These are phyloP conservation scores for Lanmaoa pseudosensibilis DNA, from an alignment of 768 basidiomycete genomes.

Conservation along the genomic window DNA sequence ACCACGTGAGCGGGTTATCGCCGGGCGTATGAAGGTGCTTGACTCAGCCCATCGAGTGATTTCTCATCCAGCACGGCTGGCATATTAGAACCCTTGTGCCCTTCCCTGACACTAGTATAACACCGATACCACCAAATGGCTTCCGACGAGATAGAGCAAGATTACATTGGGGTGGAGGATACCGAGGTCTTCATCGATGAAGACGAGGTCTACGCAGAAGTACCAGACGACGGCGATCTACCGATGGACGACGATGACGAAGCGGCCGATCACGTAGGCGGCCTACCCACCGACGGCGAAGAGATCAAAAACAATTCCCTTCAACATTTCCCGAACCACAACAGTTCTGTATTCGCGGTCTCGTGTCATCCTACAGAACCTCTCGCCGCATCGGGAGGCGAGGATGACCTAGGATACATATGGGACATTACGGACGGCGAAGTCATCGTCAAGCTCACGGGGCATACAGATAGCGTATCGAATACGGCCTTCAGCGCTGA, in stretches of 20 bases:
- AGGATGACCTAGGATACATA: slow-evolving; percentile 93
- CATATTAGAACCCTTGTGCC: slow-evolving; percentile 1
- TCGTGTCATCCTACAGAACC: slow-evolving; percentile 78
- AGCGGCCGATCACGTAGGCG: slow-evolving; percentile 46
- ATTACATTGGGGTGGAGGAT: slow-evolving; percentile 41
- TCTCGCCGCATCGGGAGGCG: slow-evolving; percentile 88
- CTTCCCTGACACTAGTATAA: neutral
- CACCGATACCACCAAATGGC: slow-evolving; percentile 21
- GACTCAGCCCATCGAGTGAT: slow-evolving; percentile 15
- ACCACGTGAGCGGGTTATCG: neutral
- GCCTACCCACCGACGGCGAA: slow-evolving; percentile 41
- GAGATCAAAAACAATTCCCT: slow-evolving; percentile 61
- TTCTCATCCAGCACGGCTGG: slow-evolving; percentile 21
- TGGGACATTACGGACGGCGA: slow-evolving; percentile 87
- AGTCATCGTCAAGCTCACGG: slow-evolving; percentile 79
- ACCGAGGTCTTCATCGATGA: slow-evolving; percentile 62
- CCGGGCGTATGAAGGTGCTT: neutral
- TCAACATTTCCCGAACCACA: slow-evolving; percentile 68
- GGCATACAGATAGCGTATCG: slow-evolving; percentile 91
- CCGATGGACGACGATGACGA: slow-evolving; percentile 76
- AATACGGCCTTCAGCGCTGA: slow-evolving; percentile 78
- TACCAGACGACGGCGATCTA: slow-evolving; percentile 62
- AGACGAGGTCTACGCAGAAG: slow-evolving; percentile 65
- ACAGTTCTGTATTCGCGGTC: slow-evolving; percentile 79
- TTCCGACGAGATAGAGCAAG: slow-evolving; percentile 39